Conservation (phyloP, 2,329 filamentous ascomycete genomes). For the Huntiella bhutanensis region DNA sequence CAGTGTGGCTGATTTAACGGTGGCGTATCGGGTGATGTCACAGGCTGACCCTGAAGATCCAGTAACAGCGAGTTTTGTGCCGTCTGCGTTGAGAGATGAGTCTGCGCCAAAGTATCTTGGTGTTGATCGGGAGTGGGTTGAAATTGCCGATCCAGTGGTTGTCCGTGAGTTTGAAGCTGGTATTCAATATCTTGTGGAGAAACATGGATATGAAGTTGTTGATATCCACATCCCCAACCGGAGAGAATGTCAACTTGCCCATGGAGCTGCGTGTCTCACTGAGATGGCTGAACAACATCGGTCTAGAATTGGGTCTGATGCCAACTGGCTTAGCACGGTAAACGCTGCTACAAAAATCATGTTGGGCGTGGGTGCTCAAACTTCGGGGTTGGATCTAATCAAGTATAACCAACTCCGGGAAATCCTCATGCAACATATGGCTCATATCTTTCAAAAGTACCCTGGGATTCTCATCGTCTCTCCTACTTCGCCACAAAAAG, state of each 20-base stretch:
- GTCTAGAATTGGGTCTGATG: slow-evolving; percentile 23
- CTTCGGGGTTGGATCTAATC: slow-evolving; percentile 49
- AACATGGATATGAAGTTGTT: slow-evolving; percentile 28
- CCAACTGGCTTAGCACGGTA: slow-evolving; percentile 34
- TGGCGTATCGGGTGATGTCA: slow-evolving; percentile 67
- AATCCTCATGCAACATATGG: slow-evolving; percentile 61
- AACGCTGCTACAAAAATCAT: slow-evolving; percentile 52
- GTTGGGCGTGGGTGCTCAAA: slow-evolving; percentile 43
- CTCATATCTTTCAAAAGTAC: slow-evolving; percentile 47
- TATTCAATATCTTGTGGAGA: slow-evolving; percentile 33
- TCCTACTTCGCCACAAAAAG: slow-evolving; percentile 56
- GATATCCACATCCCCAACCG: slow-evolving; percentile 48
- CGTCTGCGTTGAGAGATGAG: slow-evolving; percentile 27
- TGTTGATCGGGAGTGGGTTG: slow-evolving; percentile 37
- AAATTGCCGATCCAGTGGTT: slow-evolving; percentile 39
- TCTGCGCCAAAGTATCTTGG: slow-evolving; percentile 45
- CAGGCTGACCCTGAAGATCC: slow-evolving; percentile 47
- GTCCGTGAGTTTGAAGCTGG: slow-evolving; percentile 40
- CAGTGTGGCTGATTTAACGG: slow-evolving; percentile 57
- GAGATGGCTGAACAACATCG: slow-evolving; percentile 40
- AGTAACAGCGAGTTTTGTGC: slow-evolving; percentile 42
- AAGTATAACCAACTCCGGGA: slow-evolving; percentile 55
- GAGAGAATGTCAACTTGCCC: slow-evolving; percentile 55
- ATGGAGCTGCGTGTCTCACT: slow-evolving; percentile 56
- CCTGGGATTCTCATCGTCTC: slow-evolving; percentile 63